Evolutionary conservation across 2,329 filamentous ascomycete genomes (phyloP).

Genomic region (Hypoxylon sp.): DNA sequence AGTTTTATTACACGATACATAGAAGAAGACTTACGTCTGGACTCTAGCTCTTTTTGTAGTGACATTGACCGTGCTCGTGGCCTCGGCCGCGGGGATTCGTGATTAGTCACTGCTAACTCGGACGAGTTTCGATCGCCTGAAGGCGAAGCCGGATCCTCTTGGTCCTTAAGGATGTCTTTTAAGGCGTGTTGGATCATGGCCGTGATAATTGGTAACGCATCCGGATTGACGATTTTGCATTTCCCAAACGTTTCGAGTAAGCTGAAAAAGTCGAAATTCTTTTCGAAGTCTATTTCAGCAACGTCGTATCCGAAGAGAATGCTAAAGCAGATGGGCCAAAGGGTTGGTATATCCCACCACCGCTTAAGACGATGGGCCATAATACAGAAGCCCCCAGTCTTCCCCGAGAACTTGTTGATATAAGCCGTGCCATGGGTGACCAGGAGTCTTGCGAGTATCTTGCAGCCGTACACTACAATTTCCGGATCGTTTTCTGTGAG

Average conservation of each 20-base stretch:
- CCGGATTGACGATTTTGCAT: constrained; percentile 79
- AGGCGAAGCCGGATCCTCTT: constrained; percentile 72
- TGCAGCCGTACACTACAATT: constrained; percentile 83
- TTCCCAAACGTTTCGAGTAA: constrained; percentile 82
- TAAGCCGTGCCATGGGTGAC: constrained; percentile 86
- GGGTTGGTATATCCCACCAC: constrained; percentile 88
- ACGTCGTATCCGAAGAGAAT: constrained; percentile 90
- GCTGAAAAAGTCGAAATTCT: constrained; percentile 80
- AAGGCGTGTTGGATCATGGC: constrained; percentile 91
- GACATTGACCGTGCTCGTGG: constrained; percentile 76
- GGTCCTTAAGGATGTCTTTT: constrained; percentile 76
- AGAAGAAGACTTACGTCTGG: constrained; percentile 62
- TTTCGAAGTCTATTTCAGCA: constrained; percentile 79
- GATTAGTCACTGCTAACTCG: constrained; percentile 45
- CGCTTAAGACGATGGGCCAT: constrained; percentile 85
- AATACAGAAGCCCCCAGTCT: constrained; percentile 89
- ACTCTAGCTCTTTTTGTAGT: constrained; percentile 71
- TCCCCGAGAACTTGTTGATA: constrained; percentile 84
- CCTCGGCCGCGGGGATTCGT: constrained; percentile 52
- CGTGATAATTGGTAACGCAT: constrained; percentile 83
- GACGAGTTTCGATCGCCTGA: constrained; percentile 47
- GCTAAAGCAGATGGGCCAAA: constrained; percentile 92
- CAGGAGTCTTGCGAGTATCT: constrained; percentile 86
- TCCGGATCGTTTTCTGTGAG: constrained; percentile 88
- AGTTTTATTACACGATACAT: constrained; percentile 31